phyloP scores from a whole-genome alignment of 108 stramenopile species.

The Seminavis robusta region DNA sequence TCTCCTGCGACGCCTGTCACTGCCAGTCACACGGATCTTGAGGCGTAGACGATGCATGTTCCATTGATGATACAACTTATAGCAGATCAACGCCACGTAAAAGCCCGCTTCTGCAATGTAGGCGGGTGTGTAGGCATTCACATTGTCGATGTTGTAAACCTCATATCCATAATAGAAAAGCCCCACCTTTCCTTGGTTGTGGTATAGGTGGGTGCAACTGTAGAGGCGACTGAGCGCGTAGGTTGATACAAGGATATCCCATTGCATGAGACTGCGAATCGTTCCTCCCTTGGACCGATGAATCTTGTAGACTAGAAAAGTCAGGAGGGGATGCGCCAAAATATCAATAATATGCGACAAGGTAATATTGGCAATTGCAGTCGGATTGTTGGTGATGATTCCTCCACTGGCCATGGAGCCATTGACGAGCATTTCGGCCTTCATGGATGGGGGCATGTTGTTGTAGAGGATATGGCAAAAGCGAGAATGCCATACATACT shows the following conservation, averaged over 20 bases:
- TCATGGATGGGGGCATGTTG: slow-evolving; percentile 41
- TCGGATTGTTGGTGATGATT: slow-evolving; percentile 7
- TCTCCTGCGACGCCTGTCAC: no score
- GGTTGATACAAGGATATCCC: slow-evolving; percentile 40
- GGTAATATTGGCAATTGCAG: slow-evolving; percentile 14
- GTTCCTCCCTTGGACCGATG: slow-evolving; percentile 14
- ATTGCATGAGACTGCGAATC: no score
- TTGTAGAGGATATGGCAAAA: slow-evolving; percentile 43
- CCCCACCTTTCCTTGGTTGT: slow-evolving; percentile 27
- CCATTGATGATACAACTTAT: slow-evolving; percentile 9
- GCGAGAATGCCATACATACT: slow-evolving; percentile 27
- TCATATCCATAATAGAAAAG: slow-evolving; percentile 50
- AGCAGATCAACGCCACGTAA: slow-evolving; percentile 10
- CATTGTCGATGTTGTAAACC: slow-evolving; percentile 43
- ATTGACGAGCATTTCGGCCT: slow-evolving; percentile 15
- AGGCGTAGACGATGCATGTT: no score
- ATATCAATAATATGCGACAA: slow-evolving; percentile 44
- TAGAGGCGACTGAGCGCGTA: slow-evolving; percentile 36
- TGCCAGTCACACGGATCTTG: no score
- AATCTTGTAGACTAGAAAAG: slow-evolving; percentile 39
- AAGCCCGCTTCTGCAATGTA: slow-evolving; percentile 46
- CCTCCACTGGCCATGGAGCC: background rate
- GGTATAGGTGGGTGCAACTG: slow-evolving; percentile 40
- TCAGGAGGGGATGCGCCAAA: slow-evolving; percentile 43
- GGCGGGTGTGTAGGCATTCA: slow-evolving; percentile 40